Base-by-base conservation (phyloP, 345 rosid genomes). In the Sisymbrium irio region DNA sequence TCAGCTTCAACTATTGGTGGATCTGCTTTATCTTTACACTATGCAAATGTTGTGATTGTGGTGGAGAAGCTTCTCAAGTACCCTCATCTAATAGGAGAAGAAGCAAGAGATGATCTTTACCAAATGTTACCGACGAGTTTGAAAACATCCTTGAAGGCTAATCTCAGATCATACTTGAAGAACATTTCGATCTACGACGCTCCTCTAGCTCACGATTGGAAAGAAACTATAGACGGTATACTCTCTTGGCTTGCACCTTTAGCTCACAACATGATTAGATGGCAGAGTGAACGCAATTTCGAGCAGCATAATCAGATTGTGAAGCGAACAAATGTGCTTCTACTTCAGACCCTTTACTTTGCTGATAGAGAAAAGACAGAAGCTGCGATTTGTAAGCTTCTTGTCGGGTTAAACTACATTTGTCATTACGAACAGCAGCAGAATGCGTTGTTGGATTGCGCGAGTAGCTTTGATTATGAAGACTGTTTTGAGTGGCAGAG, bases 231-330 rank as follows among this genome's bases (percentile, higher is more conserved):
- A 14, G 91, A 88, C 9, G 75, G 85, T 55, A 90, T 86, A 64
- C 83, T 95, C 1, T 75, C 78, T 40, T 95, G 99, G 99, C 93
- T 95, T 61, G 89, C 92, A 3, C 99, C 97, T 0, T 80, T 95
- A 32, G 99, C 99, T 3, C 99, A 92, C 78, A 95, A 92, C 83
- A 92, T 85, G 96, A 87, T 95, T 71, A 65, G 93, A 40, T 92
- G 97, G 99, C 99, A 95, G 68, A 88, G 97, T 9, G 97, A 95
- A 65, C 89, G 97, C 32, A 95, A 90, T 63, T 89, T 92, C 30
- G 99, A 92, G 86, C 97, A 92, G 71, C 96, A 89, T 60, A 63
- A 76, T 47, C 97, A 95, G 69, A 89, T 91, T 64, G 93, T 89
- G 58, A 76, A 83, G 27, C 67, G 92, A 68, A 87, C 96, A 0